Conservation (phyloP, 139 green algal species). For the Penium margaritaceum region DNA sequence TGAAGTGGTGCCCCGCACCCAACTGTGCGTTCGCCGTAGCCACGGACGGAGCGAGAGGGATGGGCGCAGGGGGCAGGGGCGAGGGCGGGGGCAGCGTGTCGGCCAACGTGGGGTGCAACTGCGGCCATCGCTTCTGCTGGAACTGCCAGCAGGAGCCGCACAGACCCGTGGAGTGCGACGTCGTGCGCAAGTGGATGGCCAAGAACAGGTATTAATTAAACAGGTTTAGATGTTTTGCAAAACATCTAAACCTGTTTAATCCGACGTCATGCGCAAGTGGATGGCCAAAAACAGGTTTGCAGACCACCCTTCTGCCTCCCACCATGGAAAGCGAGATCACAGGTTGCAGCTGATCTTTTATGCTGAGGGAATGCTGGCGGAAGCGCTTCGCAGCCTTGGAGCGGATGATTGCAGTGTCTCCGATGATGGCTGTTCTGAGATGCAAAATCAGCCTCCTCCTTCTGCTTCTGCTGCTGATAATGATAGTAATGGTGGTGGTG, state of each 20-base stretch:
- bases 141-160: constrained; percentile 63
- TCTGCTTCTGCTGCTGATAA: neutral
- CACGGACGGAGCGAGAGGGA: neutral
- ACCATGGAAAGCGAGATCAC: too few relatives aligned
- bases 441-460: neutral
- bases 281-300: constrained; percentile 8
- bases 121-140: constrained; percentile 64
- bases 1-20: constrained; percentile 72
- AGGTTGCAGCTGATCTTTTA: too few relatives aligned
- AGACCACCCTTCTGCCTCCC: too few relatives aligned
- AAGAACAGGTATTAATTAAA: constrained; percentile 12
- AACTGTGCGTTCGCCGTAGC: constrained; percentile 34
- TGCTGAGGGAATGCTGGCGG: too few relatives aligned
- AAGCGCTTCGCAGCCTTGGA: neutral
- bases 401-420: neutral
- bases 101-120: constrained; percentile 61
- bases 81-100: constrained; percentile 11
- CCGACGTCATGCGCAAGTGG: constrained; percentile 50
- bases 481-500: too few relatives aligned
- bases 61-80: neutral
- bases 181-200: constrained; percentile 46
- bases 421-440: neutral
- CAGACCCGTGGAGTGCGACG: constrained; percentile 62
- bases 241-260: constrained; percentile 65
- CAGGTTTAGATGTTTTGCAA: too few relatives aligned